Percentiles rank a stretch among this genome's conserved stretches.
Evolutionary conservation across 176 grass and related monocot species (phyloP).

Genomic region (Musa acuminata): DNA sequence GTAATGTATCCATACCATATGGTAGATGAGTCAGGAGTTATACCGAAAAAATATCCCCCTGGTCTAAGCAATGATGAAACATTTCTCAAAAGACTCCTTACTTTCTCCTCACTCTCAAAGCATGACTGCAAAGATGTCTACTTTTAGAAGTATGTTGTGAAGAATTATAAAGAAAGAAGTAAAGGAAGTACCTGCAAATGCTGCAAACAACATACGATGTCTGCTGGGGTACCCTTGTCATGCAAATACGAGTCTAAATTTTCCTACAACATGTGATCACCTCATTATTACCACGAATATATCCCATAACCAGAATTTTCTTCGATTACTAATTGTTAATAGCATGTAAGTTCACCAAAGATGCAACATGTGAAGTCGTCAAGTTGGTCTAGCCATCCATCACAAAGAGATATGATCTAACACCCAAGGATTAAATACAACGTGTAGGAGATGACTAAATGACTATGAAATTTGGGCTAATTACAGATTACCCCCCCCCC

Average conservation of each 20-base stretch:
- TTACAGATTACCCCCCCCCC: too few relatives aligned
- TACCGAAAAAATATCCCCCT: slow-evolving; percentile 71
- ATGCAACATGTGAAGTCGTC: not conserved
- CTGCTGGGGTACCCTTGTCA: slow-evolving; percentile 53
- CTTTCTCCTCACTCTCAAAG: slow-evolving; percentile 68
- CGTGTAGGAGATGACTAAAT: too few relatives aligned
- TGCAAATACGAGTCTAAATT: slow-evolving; percentile 48
- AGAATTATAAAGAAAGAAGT: not conserved
- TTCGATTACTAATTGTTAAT: not conserved
- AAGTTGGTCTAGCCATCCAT: too few relatives aligned
- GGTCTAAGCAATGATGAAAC: slow-evolving; percentile 74
- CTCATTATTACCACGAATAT: not conserved
- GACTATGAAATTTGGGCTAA: too few relatives aligned
- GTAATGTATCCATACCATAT: slow-evolving; percentile 48
- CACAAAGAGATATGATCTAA: too few relatives aligned
- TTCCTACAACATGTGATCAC: slow-evolving; percentile 35
- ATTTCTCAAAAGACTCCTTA: slow-evolving; percentile 66
- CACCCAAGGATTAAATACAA: too few relatives aligned
- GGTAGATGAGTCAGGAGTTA: slow-evolving; percentile 82
- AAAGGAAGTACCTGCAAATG: slow-evolving; percentile 51
- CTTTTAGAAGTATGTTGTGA: not conserved
- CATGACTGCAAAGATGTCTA: slow-evolving; percentile 36
- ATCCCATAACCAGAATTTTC: not conserved
- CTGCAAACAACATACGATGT: slow-evolving; percentile 76
- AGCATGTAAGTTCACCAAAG: not conserved